phyloP scores from a whole-genome alignment of 768 basidiomycete species.

The Leccinum ochraceum region DNA sequence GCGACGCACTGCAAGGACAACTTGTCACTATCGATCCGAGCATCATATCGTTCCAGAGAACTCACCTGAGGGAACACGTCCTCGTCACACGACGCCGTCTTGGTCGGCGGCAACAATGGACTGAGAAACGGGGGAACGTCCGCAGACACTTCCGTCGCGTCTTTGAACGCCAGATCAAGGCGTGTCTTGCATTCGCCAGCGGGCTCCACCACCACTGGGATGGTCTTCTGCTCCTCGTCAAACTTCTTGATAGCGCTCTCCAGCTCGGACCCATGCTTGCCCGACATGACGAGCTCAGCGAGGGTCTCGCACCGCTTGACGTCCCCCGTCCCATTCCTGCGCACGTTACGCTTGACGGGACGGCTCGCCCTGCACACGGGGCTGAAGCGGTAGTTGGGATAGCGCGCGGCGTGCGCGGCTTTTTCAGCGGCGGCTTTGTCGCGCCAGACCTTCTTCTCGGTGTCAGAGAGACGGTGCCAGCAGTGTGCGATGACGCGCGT shows the following conservation, averaged over 20 bases:
- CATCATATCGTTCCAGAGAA: not conserved
- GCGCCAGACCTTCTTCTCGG: slow-evolving; percentile 53
- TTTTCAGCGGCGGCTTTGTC: slow-evolving; percentile 54
- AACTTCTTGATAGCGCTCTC: slow-evolving; percentile 44
- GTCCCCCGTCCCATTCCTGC: slow-evolving; percentile 50
- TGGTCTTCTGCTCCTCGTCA: slow-evolving; percentile 11
- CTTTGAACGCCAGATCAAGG: not conserved
- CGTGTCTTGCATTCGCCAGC: not conserved
- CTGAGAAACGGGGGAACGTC: slow-evolving; percentile 29
- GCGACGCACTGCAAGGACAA: not conserved
- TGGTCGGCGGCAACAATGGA: slow-evolving; percentile 32
- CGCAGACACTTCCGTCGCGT: not conserved
- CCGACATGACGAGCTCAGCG: slow-evolving; percentile 50
- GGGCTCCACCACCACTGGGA: too few species aligned
- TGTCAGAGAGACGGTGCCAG: slow-evolving; percentile 54
- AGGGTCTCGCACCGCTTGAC: slow-evolving; percentile 49
- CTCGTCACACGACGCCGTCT: not conserved
- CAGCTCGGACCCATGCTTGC: slow-evolving; percentile 51
- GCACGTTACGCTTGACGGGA: slow-evolving; percentile 50
- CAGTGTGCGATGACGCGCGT: slow-evolving; percentile 55
- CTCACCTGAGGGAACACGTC: slow-evolving; percentile 15
- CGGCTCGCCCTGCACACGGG: slow-evolving; percentile 46
- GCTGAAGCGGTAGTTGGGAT: slow-evolving; percentile 58
- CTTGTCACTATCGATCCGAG: slow-evolving; percentile 4
- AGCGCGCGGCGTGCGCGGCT: slow-evolving; percentile 43